These are phyloP conservation scores for Suillus variegatus DNA, from an alignment of 768 basidiomycete genomes.

Conservation along the genomic window DNA sequence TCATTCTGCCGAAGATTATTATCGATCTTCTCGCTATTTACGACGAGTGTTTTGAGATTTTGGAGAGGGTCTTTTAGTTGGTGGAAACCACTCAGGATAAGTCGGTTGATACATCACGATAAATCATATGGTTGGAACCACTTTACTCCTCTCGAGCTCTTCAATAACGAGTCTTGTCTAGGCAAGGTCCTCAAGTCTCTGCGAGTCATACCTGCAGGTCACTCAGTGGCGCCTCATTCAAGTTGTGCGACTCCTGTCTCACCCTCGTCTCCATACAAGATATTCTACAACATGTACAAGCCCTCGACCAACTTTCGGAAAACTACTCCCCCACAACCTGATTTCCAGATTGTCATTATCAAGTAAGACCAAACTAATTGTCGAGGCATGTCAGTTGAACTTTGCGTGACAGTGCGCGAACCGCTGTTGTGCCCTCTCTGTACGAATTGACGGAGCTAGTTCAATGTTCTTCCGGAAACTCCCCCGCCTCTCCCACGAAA, in stretches of 20 bases:
- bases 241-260: not conserved
- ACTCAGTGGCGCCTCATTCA: slow-evolving; percentile 40
- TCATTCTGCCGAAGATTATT: slow-evolving; percentile 4
- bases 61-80: slow-evolving; percentile 45
- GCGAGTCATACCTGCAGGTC: slow-evolving; percentile 72
- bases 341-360: slow-evolving; percentile 85
- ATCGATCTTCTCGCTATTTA: slow-evolving; percentile 16
- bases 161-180: slow-evolving; percentile 30
- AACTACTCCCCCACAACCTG: slow-evolving; percentile 73
- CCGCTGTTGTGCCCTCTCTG: slow-evolving; percentile 79
- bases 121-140: slow-evolving; percentile 51
- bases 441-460: slow-evolving; percentile 76
- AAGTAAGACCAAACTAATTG: slow-evolving; percentile 53
- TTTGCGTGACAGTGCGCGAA: slow-evolving; percentile 62
- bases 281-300: slow-evolving; percentile 92
- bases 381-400: slow-evolving; percentile 9
- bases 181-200: slow-evolving; percentile 69
- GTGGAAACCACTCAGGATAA: slow-evolving; percentile 64
- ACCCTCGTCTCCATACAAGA: slow-evolving; percentile 60
- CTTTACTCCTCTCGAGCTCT: slow-evolving; percentile 5
- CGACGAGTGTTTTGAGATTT: slow-evolving; percentile 11
- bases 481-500: slow-evolving; percentile 63
- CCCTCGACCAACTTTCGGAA: slow-evolving; percentile 85
- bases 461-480: slow-evolving; percentile 61
- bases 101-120: slow-evolving; percentile 48